Percentiles rank a stretch among this genome's conserved stretches.
Evolutionary conservation across 352 stramenopile species (phyloP).

Genomic region (Pythium inflatum): DNA sequence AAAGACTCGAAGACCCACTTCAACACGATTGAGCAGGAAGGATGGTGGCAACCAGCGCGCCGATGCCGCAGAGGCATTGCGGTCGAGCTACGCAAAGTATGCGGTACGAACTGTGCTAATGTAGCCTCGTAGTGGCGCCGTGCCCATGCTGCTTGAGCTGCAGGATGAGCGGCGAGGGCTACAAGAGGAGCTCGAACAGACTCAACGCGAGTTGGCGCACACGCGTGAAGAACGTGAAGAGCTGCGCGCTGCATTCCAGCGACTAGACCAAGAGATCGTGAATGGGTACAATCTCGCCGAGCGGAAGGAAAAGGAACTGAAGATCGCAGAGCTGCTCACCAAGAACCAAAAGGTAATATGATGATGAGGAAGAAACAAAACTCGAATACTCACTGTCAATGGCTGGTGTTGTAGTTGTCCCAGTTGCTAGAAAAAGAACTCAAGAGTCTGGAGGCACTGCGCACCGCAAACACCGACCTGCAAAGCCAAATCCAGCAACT

Average conservation of each 20-base stretch:
- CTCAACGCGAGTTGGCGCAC: slow-evolving; percentile 44
- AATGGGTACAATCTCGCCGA: slow-evolving; percentile 60
- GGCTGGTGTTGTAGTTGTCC: slow-evolving; percentile 39
- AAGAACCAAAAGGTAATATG: slow-evolving; percentile 66
- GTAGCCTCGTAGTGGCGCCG: too few relatives aligned
- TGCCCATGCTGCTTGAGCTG: too few relatives aligned
- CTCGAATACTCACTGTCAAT: not conserved
- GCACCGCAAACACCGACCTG: slow-evolving; percentile 38
- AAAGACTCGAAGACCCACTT: slow-evolving; percentile 12
- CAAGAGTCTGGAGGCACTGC: slow-evolving; percentile 40
- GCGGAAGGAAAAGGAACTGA: slow-evolving; percentile 66
- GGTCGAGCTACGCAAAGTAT: not conserved
- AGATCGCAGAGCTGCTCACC: slow-evolving; percentile 56
- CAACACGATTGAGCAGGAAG: slow-evolving; percentile 1
- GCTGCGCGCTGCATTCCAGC: slow-evolving; percentile 47
- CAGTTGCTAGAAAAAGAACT: slow-evolving; percentile 61
- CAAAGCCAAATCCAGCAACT: slow-evolving; percentile 34
- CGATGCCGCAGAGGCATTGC: not conserved
- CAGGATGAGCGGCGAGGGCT: slow-evolving; percentile 40
- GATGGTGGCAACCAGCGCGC: slow-evolving; percentile 12
- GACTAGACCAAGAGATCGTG: slow-evolving; percentile 56
- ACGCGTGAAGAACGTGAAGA: slow-evolving; percentile 45
- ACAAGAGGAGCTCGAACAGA: slow-evolving; percentile 29
- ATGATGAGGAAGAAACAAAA: too few relatives aligned
- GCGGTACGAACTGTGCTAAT: not conserved